Evolutionary conservation across 2,329 filamentous ascomycete genomes (phyloP), one percentile per base, ranked within the genome.

Genomic region (Herpotrichia juniperi): DNA sequence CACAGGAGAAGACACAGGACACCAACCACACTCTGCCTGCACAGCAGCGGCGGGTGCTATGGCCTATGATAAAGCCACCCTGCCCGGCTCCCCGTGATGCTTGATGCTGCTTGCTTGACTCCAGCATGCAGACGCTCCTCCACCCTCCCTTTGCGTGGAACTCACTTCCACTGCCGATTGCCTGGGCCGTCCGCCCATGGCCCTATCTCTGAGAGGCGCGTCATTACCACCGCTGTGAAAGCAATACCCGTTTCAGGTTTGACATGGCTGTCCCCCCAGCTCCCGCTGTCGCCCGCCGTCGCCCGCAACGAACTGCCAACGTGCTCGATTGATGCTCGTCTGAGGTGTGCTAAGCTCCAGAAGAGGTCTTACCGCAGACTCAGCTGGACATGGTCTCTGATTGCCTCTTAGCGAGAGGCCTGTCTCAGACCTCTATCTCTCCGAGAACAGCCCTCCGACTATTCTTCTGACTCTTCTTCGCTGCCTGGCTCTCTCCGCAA

Each of bases 361-460:
- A 47, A 31, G 24, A 31, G 25, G 39, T 25, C 24, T 24, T 40
- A 21, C 37, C 37, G 37, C 37, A 40, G n/a, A 6, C 37, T 51
- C 48, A 51, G 48, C 48, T 51, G 48, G 24, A 24, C 48, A 51
- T 51, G 48, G 16, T 42, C 21, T 39, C 22, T 30, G 24, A 16
- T 25, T 16, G 42, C 11, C 42, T 4, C 19, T 26, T 19, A 39
- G 30, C 30, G 6, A 46, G 11, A 6, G 28, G 21, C 35, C 4
- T 45, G 17, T 32, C 42, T 32, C 11, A 14, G 16, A 12, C 40
- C 14, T 26, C 24, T 32, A 30, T 46, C 24, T 28, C n/a, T 16
- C 6, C 37, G 3, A 14, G 14, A 43, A 22, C 14, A 31, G 10
- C 21, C 26, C 17, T 7, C 9, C 31, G 21, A 16, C 14, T 22